A percentile compares a stretch with the other conserved stretches of the same genome.
Conservation (phyloP, 2,329 filamentous ascomycete species). For the Colletotrichum scovillei region DNA sequence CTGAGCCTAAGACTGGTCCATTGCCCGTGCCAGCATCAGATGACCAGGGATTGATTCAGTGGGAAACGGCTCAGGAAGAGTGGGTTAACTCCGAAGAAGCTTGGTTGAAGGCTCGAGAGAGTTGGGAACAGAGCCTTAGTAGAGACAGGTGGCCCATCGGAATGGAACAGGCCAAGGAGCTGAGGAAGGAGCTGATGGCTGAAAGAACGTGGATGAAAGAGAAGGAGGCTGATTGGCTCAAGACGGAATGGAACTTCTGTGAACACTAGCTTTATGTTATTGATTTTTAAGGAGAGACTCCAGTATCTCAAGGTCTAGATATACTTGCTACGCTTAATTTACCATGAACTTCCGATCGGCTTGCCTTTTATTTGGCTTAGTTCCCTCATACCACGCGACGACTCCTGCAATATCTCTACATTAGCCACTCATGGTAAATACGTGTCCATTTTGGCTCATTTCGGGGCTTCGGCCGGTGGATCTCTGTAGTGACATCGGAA, state of each 20-base stretch:
- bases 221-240: rapidly evolving
- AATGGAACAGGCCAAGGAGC: conserved; percentile 39
- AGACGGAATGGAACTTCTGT: conserved; percentile 39
- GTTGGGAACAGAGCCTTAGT: conserved; percentile 10
- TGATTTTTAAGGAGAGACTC: neutral
- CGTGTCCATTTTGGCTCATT: too few relatives aligned
- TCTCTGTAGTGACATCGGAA: too few relatives aligned
- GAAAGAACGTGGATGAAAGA: conserved; percentile 37
- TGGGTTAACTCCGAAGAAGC: neutral
- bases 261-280: conserved; percentile 37
- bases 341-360: too few relatives aligned
- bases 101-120: conserved; percentile 38
- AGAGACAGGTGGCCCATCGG: conserved; percentile 19
- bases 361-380: too few relatives aligned
- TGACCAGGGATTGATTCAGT: conserved; percentile 37
- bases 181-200: conserved; percentile 42
- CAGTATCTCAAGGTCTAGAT: neutral
- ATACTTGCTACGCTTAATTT: neutral
- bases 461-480: too few relatives aligned
- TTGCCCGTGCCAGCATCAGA: too few relatives aligned
- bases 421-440: too few relatives aligned
- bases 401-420: too few relatives aligned
- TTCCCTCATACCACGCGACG: too few relatives aligned
- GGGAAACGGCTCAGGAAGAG: neutral
- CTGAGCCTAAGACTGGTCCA: conserved; percentile 26